These are phyloP conservation scores for Eutrema salsugineum DNA, from an alignment of 441 rosid species.

Conservation along the genomic window DNA sequence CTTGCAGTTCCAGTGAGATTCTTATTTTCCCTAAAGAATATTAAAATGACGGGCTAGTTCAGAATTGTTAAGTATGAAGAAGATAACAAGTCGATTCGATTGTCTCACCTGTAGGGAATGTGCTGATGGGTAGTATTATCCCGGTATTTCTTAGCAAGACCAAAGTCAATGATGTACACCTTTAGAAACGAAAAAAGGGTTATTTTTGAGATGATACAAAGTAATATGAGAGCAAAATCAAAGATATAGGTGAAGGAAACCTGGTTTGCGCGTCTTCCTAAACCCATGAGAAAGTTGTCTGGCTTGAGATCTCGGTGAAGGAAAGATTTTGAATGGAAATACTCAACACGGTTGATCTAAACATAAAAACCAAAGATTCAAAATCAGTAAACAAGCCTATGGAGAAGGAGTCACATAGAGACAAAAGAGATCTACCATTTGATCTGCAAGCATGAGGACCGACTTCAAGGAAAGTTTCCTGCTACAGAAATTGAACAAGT, in stretches of 20 bases:
- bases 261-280: conserved; percentile 99
- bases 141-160: conserved; percentile 94
- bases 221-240: not conserved
- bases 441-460: conserved; percentile 97
- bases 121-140: conserved; percentile 92
- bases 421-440: conserved; percentile 55
- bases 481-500: conserved; percentile 93
- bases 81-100: not conserved
- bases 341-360: conserved; percentile 94
- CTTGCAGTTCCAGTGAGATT: conserved; percentile 98
- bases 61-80: not conserved
- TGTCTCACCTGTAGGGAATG: conserved; percentile 85
- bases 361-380: not conserved
- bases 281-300: conserved; percentile 97
- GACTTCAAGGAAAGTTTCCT: conserved; percentile 92
- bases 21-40: conserved; percentile 79
- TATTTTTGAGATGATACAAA: not conserved
- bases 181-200: conserved; percentile 16
- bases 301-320: conserved; percentile 99
- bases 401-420: not conserved
- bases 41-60: not conserved
- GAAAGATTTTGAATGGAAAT: conserved; percentile 88
- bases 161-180: conserved; percentile 97
- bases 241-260: conserved; percentile 30
- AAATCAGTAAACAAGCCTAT: conserved; percentile 2